Evolutionary conservation across 768 basidiomycete genomes (phyloP).

Genomic region (Omphalotus guepiniiformis): DNA sequence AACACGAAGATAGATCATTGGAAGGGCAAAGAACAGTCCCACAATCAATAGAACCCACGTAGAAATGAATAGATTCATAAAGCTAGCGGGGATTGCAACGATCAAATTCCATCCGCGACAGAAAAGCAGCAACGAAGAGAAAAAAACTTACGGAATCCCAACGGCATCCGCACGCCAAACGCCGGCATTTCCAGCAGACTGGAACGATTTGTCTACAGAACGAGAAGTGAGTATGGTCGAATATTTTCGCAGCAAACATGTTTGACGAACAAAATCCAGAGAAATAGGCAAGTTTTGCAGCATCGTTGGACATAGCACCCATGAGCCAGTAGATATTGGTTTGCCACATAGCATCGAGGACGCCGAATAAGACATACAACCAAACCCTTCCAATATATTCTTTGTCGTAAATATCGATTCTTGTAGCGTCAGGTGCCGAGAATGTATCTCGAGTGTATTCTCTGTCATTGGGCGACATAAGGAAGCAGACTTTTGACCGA

Average conservation of each 20-base stretch:
- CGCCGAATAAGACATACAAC: slow-evolving; percentile 68
- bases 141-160: slow-evolving; percentile 52
- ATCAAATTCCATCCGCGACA: background rate
- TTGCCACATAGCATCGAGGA: slow-evolving; percentile 85
- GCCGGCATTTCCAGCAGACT: slow-evolving; percentile 73
- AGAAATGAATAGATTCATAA: slow-evolving; percentile 63
- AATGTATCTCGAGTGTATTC: slow-evolving; percentile 16
- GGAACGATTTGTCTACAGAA: slow-evolving; percentile 70
- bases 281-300: slow-evolving; percentile 74
- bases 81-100: slow-evolving; percentile 13
- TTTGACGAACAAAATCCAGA: slow-evolving; percentile 69
- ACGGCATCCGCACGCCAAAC: slow-evolving; percentile 69
- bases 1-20: slow-evolving; percentile 71
- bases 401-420: slow-evolving; percentile 57
- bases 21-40: slow-evolving; percentile 62
- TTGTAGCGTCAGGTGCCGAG: slow-evolving; percentile 35
- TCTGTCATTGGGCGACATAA: too few relatives aligned
- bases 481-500: too few relatives aligned
- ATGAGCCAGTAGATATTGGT: slow-evolving; percentile 79
- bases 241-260: background rate
- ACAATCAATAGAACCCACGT: slow-evolving; percentile 70
- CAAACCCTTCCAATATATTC: slow-evolving; percentile 52
- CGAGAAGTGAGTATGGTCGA: background rate
- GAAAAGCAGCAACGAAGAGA: slow-evolving; percentile 16
- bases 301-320: slow-evolving; percentile 84